These are phyloP conservation scores for Misopates orontium DNA, from an alignment of 257 asterid genomes.

Conservation along the genomic window DNA sequence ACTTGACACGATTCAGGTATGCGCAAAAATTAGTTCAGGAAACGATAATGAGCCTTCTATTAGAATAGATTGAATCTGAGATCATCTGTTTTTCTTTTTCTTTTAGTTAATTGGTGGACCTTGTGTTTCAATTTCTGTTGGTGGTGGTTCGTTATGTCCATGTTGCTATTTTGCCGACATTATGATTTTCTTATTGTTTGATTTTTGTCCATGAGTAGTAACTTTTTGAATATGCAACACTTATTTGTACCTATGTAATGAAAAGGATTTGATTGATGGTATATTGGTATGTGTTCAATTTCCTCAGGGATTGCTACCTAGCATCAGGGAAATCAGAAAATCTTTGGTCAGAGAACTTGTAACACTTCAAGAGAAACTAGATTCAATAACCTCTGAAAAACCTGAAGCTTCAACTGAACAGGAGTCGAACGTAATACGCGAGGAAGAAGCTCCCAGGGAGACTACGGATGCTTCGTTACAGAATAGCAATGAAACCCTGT, in stretches of 20 bases:
- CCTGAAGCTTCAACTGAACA: conserved; percentile 22
- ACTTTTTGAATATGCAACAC: neutral
- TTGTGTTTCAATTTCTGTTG: no score
- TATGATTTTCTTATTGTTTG: no score
- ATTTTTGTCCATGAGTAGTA: no score
- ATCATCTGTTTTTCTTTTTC: no score
- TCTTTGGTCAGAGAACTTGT: conserved; percentile 67
- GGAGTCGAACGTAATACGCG: conserved; percentile 2
- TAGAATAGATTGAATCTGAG: no score
- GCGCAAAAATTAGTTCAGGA: neutral
- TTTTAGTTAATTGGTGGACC: no score
- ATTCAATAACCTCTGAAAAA: conserved; percentile 27
- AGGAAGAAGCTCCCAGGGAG: conserved; percentile 25
- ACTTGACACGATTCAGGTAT: conserved; percentile 70
- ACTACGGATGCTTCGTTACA: conserved; percentile 8
- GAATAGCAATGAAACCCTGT: conserved; percentile 2
- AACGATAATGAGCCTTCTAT: no score
- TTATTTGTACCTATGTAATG: neutral
- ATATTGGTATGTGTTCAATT: neutral
- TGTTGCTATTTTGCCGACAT: neutral
- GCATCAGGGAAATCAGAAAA: conserved; percentile 59
- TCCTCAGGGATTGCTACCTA: conserved; percentile 63
- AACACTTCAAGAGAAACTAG: conserved; percentile 67
- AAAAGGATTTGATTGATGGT: neutral
- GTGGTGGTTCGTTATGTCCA: neutral